phyloP scores from a whole-genome alignment of 306 rosid genomes.

The Casuarina equisetifolia region DNA sequence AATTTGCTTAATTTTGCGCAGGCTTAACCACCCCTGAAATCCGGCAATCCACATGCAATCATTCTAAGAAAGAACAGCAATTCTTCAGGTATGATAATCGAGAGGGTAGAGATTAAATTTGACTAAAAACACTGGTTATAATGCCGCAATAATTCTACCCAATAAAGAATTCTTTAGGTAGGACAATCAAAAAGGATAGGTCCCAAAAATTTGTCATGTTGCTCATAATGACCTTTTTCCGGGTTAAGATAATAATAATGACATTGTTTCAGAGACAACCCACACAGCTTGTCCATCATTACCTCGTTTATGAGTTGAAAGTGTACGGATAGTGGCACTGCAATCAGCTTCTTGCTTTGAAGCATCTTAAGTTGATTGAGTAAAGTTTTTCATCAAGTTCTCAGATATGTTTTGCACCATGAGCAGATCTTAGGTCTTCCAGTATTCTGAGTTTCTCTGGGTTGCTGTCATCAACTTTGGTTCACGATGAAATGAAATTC shows the following conservation, averaged over 20 bases:
- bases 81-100: not conserved
- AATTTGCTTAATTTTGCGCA: too few relatives aligned
- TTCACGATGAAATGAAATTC: not conserved
- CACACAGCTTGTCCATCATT: not conserved
- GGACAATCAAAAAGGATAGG: conserved; percentile 7
- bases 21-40: not conserved
- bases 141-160: not conserved
- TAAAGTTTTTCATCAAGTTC: not conserved
- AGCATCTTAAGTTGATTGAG: not conserved
- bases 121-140: not conserved
- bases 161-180: not conserved
- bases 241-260: not conserved
- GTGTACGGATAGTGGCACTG: too few relatives aligned
- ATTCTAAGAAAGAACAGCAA: too few relatives aligned
- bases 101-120: not conserved
- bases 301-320: not conserved
- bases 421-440: not conserved
- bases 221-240: not conserved
- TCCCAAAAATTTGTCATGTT: not conserved
- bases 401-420: not conserved
- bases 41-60: too few relatives aligned
- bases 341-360: not conserved
- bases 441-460: not conserved
- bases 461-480: too few relatives aligned
- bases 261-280: not conserved